A percentile compares a stretch with the other conserved stretches of the same genome.
Evolutionary conservation across 2,329 filamentous ascomycete species (phyloP).

Genomic region (Amylocarpus encephaloides): DNA sequence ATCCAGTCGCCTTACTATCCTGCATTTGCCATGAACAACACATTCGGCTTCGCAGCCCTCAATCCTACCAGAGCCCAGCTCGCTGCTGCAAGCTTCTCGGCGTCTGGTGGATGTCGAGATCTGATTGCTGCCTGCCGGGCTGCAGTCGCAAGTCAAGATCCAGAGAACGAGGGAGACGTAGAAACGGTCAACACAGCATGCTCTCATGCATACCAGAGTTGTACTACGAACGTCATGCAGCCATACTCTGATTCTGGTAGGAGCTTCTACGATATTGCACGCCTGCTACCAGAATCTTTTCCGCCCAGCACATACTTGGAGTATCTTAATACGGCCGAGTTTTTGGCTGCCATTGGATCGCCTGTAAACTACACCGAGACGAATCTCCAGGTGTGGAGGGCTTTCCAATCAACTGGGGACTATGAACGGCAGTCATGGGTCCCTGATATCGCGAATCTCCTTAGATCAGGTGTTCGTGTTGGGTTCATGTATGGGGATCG

Average conservation of each 20-base stretch:
- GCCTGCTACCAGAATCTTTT: constrained; percentile 47
- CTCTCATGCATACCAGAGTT: constrained; percentile 30
- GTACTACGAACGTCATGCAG: constrained; percentile 31
- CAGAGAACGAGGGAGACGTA: constrained; percentile 36
- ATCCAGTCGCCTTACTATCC: constrained; percentile 54
- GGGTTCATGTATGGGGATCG: constrained; percentile 64
- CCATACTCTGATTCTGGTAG: constrained; percentile 31
- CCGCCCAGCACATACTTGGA: constrained; percentile 54
- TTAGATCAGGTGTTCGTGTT: constrained; percentile 58
- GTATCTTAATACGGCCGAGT: constrained; percentile 57
- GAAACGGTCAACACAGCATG: constrained; percentile 32
- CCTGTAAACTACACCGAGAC: constrained; percentile 52
- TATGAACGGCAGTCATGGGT: constrained; percentile 58
- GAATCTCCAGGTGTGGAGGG: constrained; percentile 40
- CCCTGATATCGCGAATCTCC: constrained; percentile 51
- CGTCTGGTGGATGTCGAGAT: constrained; percentile 46
- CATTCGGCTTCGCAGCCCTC: constrained; percentile 56
- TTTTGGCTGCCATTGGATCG: constrained; percentile 56
- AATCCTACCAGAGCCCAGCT: constrained; percentile 44
- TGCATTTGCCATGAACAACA: constrained; percentile 55
- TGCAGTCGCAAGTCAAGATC: constrained; percentile 36
- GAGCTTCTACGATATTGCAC: constrained; percentile 34
- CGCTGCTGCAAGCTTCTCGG: constrained; percentile 40
- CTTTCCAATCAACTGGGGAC: constrained; percentile 49
- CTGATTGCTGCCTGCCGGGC: constrained; percentile 46